Conservation (phyloP, 805 yeast species). For the Yarrowia osloensis region DNA sequence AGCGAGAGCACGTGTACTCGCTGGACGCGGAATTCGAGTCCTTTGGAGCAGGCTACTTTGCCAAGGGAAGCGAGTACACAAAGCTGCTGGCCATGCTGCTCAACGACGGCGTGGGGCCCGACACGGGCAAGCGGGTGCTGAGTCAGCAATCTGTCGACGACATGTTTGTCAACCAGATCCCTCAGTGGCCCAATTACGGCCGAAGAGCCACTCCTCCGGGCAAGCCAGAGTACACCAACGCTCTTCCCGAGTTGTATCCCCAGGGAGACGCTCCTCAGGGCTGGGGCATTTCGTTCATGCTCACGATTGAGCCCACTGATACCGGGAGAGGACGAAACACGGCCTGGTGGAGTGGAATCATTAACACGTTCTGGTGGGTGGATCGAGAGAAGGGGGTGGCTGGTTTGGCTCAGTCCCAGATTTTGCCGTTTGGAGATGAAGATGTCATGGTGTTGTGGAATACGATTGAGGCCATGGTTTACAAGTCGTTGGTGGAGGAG, state of each 20-base stretch:
- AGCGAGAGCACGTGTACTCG: background rate
- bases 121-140: conserved; percentile 43
- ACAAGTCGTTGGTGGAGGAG: background rate
- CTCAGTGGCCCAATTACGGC: conserved; percentile 39
- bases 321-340: conserved; percentile 46
- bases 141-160: conserved; percentile 42
- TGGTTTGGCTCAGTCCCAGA: conserved; percentile 42
- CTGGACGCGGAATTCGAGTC: conserved; percentile 19
- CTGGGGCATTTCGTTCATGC: conserved; percentile 43
- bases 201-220: conserved; percentile 33
- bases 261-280: conserved; percentile 37
- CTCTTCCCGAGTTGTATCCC: conserved; percentile 35
- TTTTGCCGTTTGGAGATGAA: conserved; percentile 44
- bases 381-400: conserved; percentile 47
- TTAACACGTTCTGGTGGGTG: conserved; percentile 48
- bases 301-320: conserved; percentile 34
- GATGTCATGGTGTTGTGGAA: conserved; percentile 8
- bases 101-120: conserved; percentile 48
- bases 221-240: conserved; percentile 33
- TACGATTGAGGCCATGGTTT: conserved; percentile 13
- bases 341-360: conserved; percentile 48
- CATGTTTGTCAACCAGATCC: conserved; percentile 44
- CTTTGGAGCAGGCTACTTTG: conserved; percentile 51
- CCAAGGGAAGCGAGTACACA: conserved; percentile 47
- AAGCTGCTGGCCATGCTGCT: conserved; percentile 47